These are phyloP conservation scores for Arthrobotrys entomopaga DNA, from an alignment of 2,329 filamentous ascomycete species.

Conservation along the genomic window DNA sequence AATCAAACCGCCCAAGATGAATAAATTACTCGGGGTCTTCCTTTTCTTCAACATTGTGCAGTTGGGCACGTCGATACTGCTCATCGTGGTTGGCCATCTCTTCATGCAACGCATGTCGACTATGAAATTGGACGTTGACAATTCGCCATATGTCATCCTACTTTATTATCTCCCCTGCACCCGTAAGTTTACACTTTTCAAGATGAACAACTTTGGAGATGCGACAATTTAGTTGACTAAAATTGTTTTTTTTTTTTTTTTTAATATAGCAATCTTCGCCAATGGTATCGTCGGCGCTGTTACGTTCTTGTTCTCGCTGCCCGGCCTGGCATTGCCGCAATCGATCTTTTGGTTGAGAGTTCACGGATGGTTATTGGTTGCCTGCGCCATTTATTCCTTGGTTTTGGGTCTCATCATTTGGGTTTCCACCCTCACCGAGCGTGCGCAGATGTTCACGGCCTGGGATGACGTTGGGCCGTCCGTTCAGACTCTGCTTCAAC, in stretches of 20 bases:
- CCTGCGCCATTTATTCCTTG: constrained; percentile 73
- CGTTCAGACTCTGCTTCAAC: constrained; percentile 76
- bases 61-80: constrained; percentile 65
- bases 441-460: constrained; percentile 70
- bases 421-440: constrained; percentile 77
- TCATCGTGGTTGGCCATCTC: constrained; percentile 68
- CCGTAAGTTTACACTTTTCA: constrained; percentile 62
- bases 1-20: constrained; percentile 50
- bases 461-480: constrained; percentile 70
- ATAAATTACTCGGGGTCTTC: constrained; percentile 60
- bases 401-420: constrained; percentile 74
- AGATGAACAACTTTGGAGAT: background rate
- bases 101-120: constrained; percentile 63
- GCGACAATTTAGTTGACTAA: too few relatives aligned
- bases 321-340: constrained; percentile 74
- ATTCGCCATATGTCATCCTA: constrained; percentile 67
- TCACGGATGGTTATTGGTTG: constrained; percentile 72
- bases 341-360: constrained; percentile 76
- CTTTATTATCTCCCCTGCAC: constrained; percentile 67
- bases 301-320: constrained; percentile 75
- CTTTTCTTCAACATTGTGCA: constrained; percentile 67
- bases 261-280: constrained; percentile 71
- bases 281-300: constrained; percentile 78
- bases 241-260: too few relatives aligned
- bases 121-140: constrained; percentile 64